Base-by-base conservation (phyloP, 164 flowering plant species). In the Aristolochia fimbriata region DNA sequence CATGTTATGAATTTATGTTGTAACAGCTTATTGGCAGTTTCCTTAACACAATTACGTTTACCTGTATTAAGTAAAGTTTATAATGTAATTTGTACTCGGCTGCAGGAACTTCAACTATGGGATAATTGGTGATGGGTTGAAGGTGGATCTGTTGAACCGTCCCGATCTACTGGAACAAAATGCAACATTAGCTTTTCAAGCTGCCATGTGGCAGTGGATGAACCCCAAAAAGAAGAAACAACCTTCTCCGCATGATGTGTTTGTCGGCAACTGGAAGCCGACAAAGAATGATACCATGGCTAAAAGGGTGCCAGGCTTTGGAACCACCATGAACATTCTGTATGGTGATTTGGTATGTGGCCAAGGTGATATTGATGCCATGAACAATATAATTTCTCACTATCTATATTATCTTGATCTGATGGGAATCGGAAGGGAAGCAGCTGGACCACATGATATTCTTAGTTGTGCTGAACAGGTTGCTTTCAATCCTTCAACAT, bases 71-170 rank as follows among this genome's bases (percentile, higher is more conserved):
- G 43, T 37, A 37, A 10, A 37, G 43, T 37, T 37, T 37, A 37
- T 3, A 7, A 37, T 7, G 43, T 37, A 37, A 37, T 37, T 37
- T 10, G 43, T 6, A 90, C 15, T 76, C 11, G 69, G 87, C 9
- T 92, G 81, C 78, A 88, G 98, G 97, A 86, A 89, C 81, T 78
- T 61, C 73, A 89, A 89, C 70, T 89, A 89, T 49, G 97, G 94
- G 58, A 57, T 61, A 0, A 51, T 70, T 23, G 94, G 95, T 11
- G 82, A 87, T 1, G 87, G 74, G 23, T 58, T 90, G 64, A 83
- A 87, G 60, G 73, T 61, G 43, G 84, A 90, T 70, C 64, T 90
- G 59, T 68, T 90, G 72, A 72, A 72, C 72, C 92, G 85, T 66
- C 97, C 97, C 4, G 97, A 90, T 57, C 80, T 82, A 69, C 52